phyloP scores from a whole-genome alignment of 371 early-diverging fungal species.

The Mycotypha africana region DNA sequence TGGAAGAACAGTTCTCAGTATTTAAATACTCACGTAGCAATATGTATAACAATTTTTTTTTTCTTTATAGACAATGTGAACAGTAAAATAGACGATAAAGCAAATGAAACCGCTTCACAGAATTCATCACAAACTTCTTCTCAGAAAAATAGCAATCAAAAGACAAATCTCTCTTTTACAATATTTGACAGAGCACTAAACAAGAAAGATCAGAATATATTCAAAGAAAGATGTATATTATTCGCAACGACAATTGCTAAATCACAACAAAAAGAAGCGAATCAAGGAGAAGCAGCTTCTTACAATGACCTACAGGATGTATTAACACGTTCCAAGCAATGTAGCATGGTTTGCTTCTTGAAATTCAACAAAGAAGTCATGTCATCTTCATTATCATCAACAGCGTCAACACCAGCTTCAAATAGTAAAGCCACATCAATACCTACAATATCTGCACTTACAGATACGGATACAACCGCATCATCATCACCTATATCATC shows the following conservation, averaged over 20 bases:
- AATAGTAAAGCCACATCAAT: too few species aligned
- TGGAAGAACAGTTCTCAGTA: too few species aligned
- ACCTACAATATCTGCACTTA: too few species aligned
- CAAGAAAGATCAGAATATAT: not conserved
- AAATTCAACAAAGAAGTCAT: slow-evolving; percentile 7
- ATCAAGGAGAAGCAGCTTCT: not conserved
- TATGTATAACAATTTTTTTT: too few species aligned
- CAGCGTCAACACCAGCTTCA: not conserved
- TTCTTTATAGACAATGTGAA: too few species aligned
- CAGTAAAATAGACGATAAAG: too few species aligned
- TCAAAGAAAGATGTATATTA: slow-evolving; percentile 16
- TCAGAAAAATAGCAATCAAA: too few species aligned
- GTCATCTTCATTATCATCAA: not conserved
- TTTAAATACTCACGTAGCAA: too few species aligned
- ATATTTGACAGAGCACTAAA: slow-evolving; percentile 4
- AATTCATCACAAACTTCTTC: too few species aligned
- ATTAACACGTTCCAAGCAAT: slow-evolving; percentile 11
- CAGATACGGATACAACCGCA: too few species aligned
- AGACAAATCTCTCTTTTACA: slow-evolving; percentile 1
- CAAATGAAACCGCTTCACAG: too few species aligned
- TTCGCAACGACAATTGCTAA: slow-evolving; percentile 4
- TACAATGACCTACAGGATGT: slow-evolving; percentile 1
- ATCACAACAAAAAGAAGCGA: not conserved
- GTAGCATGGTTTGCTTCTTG: slow-evolving; percentile 20
- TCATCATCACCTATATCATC: not conserved